Base-by-base conservation (phyloP, 2,329 filamentous ascomycete species). In the Fusarium mundagurra region DNA sequence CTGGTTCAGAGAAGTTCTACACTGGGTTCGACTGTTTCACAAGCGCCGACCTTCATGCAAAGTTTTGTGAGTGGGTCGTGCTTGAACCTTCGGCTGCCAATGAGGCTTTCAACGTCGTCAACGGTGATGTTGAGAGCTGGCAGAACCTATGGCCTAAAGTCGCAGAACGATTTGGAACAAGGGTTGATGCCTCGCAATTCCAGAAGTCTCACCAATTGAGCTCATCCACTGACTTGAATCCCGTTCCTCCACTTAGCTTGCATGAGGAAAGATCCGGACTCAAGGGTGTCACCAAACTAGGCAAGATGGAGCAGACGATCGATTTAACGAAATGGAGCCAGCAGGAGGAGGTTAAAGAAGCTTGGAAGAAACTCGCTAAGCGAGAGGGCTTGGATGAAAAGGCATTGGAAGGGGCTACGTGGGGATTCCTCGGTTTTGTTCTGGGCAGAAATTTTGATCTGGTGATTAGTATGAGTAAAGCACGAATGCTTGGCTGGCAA, bases 51-150 rank as follows among this genome's bases (percentile, higher is more conserved):
- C 22, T 64, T 7, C 63, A 66, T 36, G 63, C 63, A 5, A n/a
- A 24, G 29, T 64, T 66, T 11, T 64, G 63, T n/a, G 63, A 66
- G 14, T 66, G 63, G 59, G 59, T 24, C 5, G 48, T 64, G 16
- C 59, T 64, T 5, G 36, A 66, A 11, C 13, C 59, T 12, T 36
- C 29, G 2, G 29, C 63, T n/a, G 63, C 48, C 3, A 64, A 66
- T 7, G 59, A 43, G 5, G 48, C 63, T 22, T 66, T 66, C 13
- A 66, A 66, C 8, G 41, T 66, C 14, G 63, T 66, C 10, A 66
- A 66, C 8, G 63, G 63, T 5, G 63, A 66, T 54, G 48, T 34
- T 4, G 63, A 66, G 29, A 66, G 63, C 27, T 66, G 63, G 63
- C 63, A 66, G 20, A 66, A 64, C 14, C 13, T 66, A 2, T 66